These are phyloP conservation scores for Colletotrichum plurivorum DNA, from an alignment of 2,329 filamentous ascomycete species.

Conservation along the genomic window DNA sequence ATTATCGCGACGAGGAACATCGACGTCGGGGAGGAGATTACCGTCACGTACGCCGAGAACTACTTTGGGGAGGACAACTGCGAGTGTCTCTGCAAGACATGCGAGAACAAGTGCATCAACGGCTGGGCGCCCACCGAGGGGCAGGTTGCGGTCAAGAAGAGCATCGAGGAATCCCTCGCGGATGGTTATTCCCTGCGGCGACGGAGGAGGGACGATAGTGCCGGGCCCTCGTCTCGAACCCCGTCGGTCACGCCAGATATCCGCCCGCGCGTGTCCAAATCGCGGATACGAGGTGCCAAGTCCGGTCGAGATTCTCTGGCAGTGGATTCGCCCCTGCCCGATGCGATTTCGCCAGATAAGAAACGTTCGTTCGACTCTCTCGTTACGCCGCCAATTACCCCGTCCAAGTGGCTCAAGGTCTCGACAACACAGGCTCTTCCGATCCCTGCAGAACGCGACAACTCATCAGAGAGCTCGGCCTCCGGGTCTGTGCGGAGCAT, in stretches of 20 bases:
- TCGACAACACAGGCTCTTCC: constrained; percentile 45
- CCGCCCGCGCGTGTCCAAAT: constrained; percentile 42
- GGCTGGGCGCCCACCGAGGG: constrained; percentile 80
- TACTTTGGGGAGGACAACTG: constrained; percentile 97
- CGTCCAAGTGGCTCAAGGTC: constrained; percentile 64
- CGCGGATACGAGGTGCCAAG: constrained; percentile 46
- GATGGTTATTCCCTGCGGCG: constrained; percentile 71
- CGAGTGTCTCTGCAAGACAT: constrained; percentile 92
- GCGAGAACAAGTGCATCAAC: constrained; percentile 81
- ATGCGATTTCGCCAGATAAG: constrained; percentile 48
- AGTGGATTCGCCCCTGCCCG: constrained; percentile 41
- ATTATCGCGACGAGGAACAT: constrained; percentile 89
- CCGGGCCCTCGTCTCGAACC: constrained; percentile 66
- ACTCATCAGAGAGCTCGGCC: constrained; percentile 57
- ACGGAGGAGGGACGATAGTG: constrained; percentile 65
- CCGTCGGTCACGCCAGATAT: constrained; percentile 59
- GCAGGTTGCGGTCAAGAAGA: constrained; percentile 61
- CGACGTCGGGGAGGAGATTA: constrained; percentile 91
- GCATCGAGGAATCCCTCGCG: constrained; percentile 66
- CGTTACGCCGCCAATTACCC: constrained; percentile 69
- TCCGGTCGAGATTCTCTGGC: constrained; percentile 38
- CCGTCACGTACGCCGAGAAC: constrained; percentile 93
- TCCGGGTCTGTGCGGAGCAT: constrained; percentile 47
- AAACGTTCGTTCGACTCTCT: constrained; percentile 62
- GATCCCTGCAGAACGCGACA: constrained; percentile 39